phyloP scores from a whole-genome alignment of 164 flowering plant species.

The Aristolochia californica region DNA sequence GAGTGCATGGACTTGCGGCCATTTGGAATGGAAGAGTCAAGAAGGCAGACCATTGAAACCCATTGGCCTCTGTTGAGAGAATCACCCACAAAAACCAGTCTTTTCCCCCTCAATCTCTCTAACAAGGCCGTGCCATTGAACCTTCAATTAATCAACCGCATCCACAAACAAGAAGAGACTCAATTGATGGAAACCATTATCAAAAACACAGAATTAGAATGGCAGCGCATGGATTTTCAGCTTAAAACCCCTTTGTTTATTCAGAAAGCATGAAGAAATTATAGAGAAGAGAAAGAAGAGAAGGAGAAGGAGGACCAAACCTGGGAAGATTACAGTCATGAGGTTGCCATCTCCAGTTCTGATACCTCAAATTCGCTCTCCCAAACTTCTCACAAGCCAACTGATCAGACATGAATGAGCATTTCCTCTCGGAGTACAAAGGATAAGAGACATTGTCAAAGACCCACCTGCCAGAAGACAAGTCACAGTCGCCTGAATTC shows the following conservation, averaged over 20 bases:
- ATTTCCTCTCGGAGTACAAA: constrained; percentile 50
- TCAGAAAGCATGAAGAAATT: not conserved
- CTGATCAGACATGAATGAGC: constrained; percentile 79
- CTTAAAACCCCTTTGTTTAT: not conserved
- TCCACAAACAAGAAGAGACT: constrained; percentile 3
- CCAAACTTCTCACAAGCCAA: constrained; percentile 83
- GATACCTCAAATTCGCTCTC: constrained; percentile 57
- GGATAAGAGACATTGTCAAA: constrained; percentile 66
- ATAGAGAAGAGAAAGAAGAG: not conserved
- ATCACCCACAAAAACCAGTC: constrained; percentile 82
- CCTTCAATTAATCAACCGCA: constrained; percentile 35
- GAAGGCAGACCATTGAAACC: constrained; percentile 81
- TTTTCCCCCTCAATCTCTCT: constrained; percentile 66
- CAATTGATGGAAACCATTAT: not conserved
- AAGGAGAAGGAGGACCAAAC: constrained; percentile 21
- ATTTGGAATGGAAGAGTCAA: constrained; percentile 34
- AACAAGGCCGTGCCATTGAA: constrained; percentile 76
- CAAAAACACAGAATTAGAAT: not conserved
- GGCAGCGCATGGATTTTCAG: not conserved
- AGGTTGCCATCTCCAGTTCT: constrained; percentile 93
- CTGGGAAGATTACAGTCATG: constrained; percentile 74
- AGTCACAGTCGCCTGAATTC: constrained; percentile 26
- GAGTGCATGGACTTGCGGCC: constrained; percentile 32
- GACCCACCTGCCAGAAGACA: constrained; percentile 78
- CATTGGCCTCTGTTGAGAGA: constrained; percentile 77